Conservation (phyloP, 2,329 filamentous ascomycete species). For the Trichoderma sp. region DNA sequence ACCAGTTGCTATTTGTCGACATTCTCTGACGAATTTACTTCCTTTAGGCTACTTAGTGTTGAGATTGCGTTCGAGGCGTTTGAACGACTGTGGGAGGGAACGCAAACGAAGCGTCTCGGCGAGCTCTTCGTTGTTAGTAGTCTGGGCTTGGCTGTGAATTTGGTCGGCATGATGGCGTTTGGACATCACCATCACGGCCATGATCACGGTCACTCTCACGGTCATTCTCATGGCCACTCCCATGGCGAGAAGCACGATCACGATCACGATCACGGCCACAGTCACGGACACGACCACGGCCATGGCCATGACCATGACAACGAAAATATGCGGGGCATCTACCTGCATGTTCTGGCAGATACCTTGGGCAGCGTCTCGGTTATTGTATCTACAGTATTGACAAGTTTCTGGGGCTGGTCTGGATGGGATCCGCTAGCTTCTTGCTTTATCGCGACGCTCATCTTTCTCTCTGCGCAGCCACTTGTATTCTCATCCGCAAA, state of each 20-base stretch:
- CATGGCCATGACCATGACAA: slow-evolving; percentile 67
- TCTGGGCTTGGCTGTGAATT: slow-evolving; percentile 83
- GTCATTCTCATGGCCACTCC: slow-evolving; percentile 41
- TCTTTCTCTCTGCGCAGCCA: slow-evolving; percentile 88
- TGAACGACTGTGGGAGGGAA: slow-evolving; percentile 82
- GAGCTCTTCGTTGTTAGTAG: slow-evolving; percentile 90
- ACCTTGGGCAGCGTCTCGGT: slow-evolving; percentile 93
- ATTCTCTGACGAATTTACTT: slow-evolving; percentile 24
- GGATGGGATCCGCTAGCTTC: slow-evolving; percentile 95
- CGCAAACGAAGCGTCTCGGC: slow-evolving; percentile 78
- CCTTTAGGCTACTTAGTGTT: slow-evolving; percentile 80
- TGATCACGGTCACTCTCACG: slow-evolving; percentile 47
- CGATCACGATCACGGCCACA: slow-evolving; percentile 33
- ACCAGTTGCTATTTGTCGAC: background rate
- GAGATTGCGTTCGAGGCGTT: slow-evolving; percentile 96
- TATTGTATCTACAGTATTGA: slow-evolving; percentile 86
- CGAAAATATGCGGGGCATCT: slow-evolving; percentile 98
- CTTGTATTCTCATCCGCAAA: slow-evolving; percentile 84
- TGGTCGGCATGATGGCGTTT: slow-evolving; percentile 89
- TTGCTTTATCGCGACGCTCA: slow-evolving; percentile 88
- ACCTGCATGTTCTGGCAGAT: slow-evolving; percentile 91
- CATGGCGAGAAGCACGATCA: slow-evolving; percentile 49
- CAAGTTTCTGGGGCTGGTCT: slow-evolving; percentile 85
- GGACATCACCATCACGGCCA: slow-evolving; percentile 61
- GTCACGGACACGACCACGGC: slow-evolving; percentile 40